A percentile compares a stretch with the other conserved stretches of the same genome.
phyloP scores from a whole-genome alignment of 352 stramenopile genomes.

The Albugo laibachii region DNA sequence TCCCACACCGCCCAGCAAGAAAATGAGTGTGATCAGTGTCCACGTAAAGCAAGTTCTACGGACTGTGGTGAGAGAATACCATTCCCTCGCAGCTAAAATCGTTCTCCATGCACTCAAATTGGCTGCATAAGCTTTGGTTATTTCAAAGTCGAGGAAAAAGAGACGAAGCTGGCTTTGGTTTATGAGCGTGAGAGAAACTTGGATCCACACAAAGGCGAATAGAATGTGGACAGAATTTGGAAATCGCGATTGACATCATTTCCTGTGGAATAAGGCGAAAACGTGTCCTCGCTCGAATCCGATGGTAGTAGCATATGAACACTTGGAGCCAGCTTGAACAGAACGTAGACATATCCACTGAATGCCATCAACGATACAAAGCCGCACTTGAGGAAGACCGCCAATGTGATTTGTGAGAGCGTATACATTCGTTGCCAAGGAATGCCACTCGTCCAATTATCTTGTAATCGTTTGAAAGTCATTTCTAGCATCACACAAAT shows the following conservation, averaged over 20 bases:
- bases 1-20: slow-evolving; percentile 67
- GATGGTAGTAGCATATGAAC: too few relatives aligned
- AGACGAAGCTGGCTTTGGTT: slow-evolving; percentile 85
- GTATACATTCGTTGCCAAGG: slow-evolving; percentile 75
- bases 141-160: slow-evolving; percentile 37
- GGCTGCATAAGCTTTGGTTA: slow-evolving; percentile 17
- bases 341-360: neutral
- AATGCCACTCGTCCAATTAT: slow-evolving; percentile 23
- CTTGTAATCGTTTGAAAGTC: too few relatives aligned
- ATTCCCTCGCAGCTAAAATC: slow-evolving; percentile 89
- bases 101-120: slow-evolving; percentile 86
- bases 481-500: slow-evolving; percentile 29
- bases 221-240: neutral
- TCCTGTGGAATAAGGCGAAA: too few relatives aligned
- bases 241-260: neutral
- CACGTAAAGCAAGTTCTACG: slow-evolving; percentile 65
- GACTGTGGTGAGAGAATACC: slow-evolving; percentile 76
- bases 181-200: slow-evolving; percentile 79
- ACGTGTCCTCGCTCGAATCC: too few relatives aligned
- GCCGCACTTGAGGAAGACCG: slow-evolving; percentile 3
- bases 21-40: slow-evolving; percentile 68
- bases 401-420: slow-evolving; percentile 34
- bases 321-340: neutral
- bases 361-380: neutral
- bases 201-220: neutral